phyloP scores from a whole-genome alignment of 371 early-diverging fungal species.

The Sporodiniella umbellata region DNA sequence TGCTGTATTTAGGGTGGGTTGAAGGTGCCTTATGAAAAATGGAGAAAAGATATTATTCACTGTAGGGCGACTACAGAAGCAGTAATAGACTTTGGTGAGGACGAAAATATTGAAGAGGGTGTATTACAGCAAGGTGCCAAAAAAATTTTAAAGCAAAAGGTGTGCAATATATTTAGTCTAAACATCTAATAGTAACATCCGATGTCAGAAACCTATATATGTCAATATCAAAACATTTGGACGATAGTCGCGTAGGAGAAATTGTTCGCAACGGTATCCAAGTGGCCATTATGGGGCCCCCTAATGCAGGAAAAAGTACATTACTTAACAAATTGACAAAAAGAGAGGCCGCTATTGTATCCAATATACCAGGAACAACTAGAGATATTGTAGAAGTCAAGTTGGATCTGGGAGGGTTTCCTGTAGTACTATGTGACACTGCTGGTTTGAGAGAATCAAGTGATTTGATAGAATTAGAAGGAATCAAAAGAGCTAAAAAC shows the following conservation, averaged over 20 bases:
- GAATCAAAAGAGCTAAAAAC: conserved; percentile 63
- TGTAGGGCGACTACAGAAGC: conserved; percentile 74
- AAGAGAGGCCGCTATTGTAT: conserved; percentile 80
- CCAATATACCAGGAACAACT: conserved; percentile 78
- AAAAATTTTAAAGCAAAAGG: neutral
- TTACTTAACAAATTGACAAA: conserved; percentile 70
- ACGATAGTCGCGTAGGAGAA: conserved; percentile 71
- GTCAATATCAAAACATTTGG: conserved; percentile 50
- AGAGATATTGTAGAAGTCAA: conserved; percentile 76
- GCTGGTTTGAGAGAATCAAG: conserved; percentile 69
- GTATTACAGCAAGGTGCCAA: conserved; percentile 52
- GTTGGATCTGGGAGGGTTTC: conserved; percentile 74
- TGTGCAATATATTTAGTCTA: neutral
- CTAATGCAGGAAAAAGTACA: conserved; percentile 83
- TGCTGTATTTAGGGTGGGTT: conserved; percentile 57
- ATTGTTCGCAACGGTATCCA: conserved; percentile 72
- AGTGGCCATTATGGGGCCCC: conserved; percentile 75
- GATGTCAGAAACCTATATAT: conserved; percentile 17
- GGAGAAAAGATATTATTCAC: conserved; percentile 62
- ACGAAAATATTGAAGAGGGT: conserved; percentile 77
- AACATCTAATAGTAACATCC: conserved; percentile 2
- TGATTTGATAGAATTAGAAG: conserved; percentile 73
- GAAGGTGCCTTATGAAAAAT: conserved; percentile 55
- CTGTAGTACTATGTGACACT: conserved; percentile 72
- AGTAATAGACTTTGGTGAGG: conserved; percentile 82